Evolutionary conservation across 176 grass and related monocot species (phyloP).

Genomic region (Elaeis guineensis): DNA sequence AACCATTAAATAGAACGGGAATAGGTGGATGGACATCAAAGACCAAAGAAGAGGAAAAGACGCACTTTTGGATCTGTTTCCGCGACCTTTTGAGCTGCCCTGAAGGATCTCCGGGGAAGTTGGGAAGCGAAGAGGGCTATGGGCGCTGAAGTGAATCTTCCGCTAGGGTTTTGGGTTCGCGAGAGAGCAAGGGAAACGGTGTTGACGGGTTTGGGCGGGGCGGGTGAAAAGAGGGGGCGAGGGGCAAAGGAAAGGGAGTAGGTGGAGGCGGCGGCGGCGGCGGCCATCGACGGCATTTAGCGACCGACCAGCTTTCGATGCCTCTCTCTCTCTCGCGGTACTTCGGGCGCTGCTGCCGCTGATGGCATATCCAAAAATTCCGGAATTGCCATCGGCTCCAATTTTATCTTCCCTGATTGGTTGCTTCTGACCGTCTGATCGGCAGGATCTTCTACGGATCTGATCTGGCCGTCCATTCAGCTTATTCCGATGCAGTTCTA

Average conservation of each 20-base stretch:
- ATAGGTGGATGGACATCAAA: not conserved
- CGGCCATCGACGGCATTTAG: not conserved
- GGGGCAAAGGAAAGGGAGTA: conserved; percentile 5
- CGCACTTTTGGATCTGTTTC: conserved; percentile 13
- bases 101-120: not conserved
- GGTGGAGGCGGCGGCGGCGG: conserved; percentile 2
- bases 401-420: too few relatives aligned
- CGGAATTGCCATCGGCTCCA: too few relatives aligned
- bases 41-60: not conserved
- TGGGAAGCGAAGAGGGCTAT: not conserved
- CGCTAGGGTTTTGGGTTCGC: not conserved
- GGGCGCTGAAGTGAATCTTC: not conserved
- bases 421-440: too few relatives aligned
- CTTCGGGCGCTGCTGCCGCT: too few relatives aligned
- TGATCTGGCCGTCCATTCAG: too few relatives aligned
- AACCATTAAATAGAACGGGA: not conserved
- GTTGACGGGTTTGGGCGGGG: not conserved
- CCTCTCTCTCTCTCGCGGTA: not conserved
- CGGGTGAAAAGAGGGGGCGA: not conserved
- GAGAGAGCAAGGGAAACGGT: not conserved
- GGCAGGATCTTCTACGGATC: too few relatives aligned
- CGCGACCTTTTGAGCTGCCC: not conserved
- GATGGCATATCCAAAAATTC: too few relatives aligned
- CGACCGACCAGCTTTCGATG: not conserved
- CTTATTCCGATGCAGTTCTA: too few relatives aligned